A percentile compares a stretch with the other conserved stretches of the same genome.
phyloP scores from a whole-genome alignment of 148 eudicot species.

The Diospyros lotus region DNA sequence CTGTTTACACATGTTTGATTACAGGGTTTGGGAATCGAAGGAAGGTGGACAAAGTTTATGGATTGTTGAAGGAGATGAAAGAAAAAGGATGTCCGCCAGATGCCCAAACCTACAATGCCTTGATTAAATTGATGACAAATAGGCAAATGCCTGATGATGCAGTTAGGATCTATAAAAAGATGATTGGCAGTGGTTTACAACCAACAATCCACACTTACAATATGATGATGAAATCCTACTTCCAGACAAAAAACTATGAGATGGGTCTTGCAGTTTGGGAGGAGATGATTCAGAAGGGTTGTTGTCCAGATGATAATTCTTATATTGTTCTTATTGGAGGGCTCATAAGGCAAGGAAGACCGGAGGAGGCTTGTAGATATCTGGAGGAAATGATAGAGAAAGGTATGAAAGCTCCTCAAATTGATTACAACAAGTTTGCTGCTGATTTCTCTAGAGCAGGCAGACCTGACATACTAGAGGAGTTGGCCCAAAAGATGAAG shows the following conservation, averaged over 20 bases:
- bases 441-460: conserved; percentile 61
- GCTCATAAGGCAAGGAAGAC: conserved; percentile 63
- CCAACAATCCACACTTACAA: conserved; percentile 81
- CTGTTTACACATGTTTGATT: conserved; percentile 76
- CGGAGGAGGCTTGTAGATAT: conserved; percentile 67
- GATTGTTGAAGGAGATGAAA: conserved; percentile 71
- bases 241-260: conserved; percentile 42
- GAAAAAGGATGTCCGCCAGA: conserved; percentile 71
- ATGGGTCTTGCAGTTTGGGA: conserved; percentile 79
- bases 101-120: conserved; percentile 59
- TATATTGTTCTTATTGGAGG: conserved; percentile 76
- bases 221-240: conserved; percentile 82
- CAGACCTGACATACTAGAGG: conserved; percentile 54
- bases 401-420: conserved; percentile 85
- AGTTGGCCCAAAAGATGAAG: conserved; percentile 65
- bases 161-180: conserved; percentile 60
- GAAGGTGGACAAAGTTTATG: conserved; percentile 71
- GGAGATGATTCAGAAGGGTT: conserved; percentile 72
- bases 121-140: conserved; percentile 73
- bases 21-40: conserved; percentile 73
- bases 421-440: conserved; percentile 65
- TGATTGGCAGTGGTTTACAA: conserved; percentile 50
- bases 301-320: conserved; percentile 87
- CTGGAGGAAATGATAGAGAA: conserved; percentile 78
- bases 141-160: conserved; percentile 80